A percentile compares a stretch with the other conserved stretches of the same genome.
phyloP scores from a whole-genome alignment of 179 eudicot genomes.

The Beta lomatogona region DNA sequence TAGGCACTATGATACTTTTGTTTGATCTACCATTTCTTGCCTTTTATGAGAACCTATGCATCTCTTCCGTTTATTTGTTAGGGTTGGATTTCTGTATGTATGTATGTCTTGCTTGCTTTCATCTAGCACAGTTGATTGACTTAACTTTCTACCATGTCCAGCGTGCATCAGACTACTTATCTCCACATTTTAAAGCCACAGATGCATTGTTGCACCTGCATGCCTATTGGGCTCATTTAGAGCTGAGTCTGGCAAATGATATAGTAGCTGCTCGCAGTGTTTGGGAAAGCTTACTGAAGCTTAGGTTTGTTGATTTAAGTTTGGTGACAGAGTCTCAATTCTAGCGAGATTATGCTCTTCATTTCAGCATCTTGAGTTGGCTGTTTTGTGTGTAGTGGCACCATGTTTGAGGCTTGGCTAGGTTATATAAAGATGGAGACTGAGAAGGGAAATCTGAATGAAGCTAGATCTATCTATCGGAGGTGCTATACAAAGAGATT shows the following conservation, averaged over 20 bases:
- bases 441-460: slow-evolving; percentile 64
- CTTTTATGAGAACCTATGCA: neutral
- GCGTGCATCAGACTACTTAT: slow-evolving; percentile 91
- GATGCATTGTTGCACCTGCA: slow-evolving; percentile 65
- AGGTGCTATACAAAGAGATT: slow-evolving; percentile 85
- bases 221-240: slow-evolving; percentile 87
- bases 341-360: neutral
- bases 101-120: slow-evolving; percentile 1
- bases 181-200: slow-evolving; percentile 63
- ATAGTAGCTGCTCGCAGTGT: slow-evolving; percentile 87
- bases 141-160: slow-evolving; percentile 29
- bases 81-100: neutral
- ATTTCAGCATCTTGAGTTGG: neutral
- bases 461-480: slow-evolving; percentile 83
- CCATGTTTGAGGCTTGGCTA: slow-evolving; percentile 80
- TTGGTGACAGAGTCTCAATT: neutral
- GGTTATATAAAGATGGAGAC: slow-evolving; percentile 82
- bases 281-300: slow-evolving; percentile 91
- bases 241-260: slow-evolving; percentile 65
- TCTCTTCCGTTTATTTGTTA: neutral
- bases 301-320: slow-evolving; percentile 44
- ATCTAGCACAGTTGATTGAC: slow-evolving; percentile 18
- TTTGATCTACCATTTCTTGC: neutral
- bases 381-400: slow-evolving; percentile 51
- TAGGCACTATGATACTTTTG: neutral